phyloP scores from a whole-genome alignment of 495 filamentous ascomycete species.

The Xylaria castorea region DNA sequence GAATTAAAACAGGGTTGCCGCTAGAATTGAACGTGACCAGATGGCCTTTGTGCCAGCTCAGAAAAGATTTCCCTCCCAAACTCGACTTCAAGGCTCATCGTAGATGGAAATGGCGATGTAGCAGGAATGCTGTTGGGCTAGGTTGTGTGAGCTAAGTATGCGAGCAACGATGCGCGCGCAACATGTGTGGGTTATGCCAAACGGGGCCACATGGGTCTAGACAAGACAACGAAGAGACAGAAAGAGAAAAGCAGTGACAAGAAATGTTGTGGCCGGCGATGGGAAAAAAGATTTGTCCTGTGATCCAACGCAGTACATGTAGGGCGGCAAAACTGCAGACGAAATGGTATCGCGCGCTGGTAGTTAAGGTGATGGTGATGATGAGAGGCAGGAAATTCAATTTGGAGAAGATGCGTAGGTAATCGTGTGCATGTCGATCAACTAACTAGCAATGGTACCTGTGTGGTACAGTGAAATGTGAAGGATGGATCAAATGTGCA shows the following conservation, averaged over 20 bases:
- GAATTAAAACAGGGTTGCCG: slow-evolving; percentile 4
- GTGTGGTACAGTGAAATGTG: neutral
- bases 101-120: neutral
- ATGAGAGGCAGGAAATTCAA: neutral
- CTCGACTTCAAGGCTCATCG: neutral
- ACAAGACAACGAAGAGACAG: neutral
- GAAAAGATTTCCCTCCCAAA: slow-evolving; percentile 1
- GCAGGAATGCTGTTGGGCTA: neutral
- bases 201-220: neutral
- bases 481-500: neutral
- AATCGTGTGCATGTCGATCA: neutral
- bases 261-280: neutral
- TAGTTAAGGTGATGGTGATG: neutral
- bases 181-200: slow-evolving; percentile 4
- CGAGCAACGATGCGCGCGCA: slow-evolving; percentile 8
- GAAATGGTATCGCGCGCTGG: neutral
- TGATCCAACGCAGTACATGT: neutral
- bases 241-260: neutral
- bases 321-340: neutral
- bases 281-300: neutral
- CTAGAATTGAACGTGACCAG: slow-evolving; percentile 7
- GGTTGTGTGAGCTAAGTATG: neutral
- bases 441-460: neutral
- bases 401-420: neutral
- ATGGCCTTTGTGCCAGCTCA: slow-evolving; percentile 10